Percentiles rank a stretch among this genome's conserved stretches.
phyloP scores from a whole-genome alignment of 495 filamentous ascomycete species.

The Tuber magnatum region DNA sequence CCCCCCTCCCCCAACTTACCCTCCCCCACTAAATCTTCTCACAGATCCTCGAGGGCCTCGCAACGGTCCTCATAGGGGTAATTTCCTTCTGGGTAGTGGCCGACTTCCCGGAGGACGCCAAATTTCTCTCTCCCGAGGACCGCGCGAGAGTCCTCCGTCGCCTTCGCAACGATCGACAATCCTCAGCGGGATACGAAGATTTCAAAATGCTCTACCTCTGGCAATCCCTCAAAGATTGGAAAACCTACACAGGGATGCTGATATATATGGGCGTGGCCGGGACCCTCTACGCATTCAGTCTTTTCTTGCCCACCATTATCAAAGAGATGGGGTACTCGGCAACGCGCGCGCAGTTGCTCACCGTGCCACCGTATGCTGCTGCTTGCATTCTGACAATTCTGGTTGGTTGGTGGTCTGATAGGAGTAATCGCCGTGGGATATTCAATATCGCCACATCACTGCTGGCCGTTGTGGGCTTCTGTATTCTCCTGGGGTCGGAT shows the following conservation, averaged over 20 bases:
- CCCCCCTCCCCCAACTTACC: constrained; percentile 32
- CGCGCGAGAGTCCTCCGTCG: constrained; percentile 65
- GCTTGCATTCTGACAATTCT: constrained; percentile 69
- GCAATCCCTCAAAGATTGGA: constrained; percentile 73
- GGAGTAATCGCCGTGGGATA: constrained; percentile 66
- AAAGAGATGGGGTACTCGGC: constrained; percentile 61
- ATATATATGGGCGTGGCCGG: constrained; percentile 70
- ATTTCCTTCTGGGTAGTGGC: constrained; percentile 77
- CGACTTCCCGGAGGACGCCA: constrained; percentile 80
- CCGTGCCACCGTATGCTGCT: constrained; percentile 80
- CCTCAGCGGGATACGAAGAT: constrained; percentile 68
- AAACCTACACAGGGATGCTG: constrained; percentile 68
- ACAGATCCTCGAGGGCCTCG: constrained; percentile 63
- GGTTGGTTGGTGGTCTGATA: constrained; percentile 72
- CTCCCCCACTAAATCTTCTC: background rate
- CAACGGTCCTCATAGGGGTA: constrained; percentile 66
- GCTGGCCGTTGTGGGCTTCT: constrained; percentile 69
- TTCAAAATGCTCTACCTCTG: constrained; percentile 72
- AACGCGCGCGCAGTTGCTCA: constrained; percentile 69
- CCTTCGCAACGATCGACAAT: constrained; percentile 68
- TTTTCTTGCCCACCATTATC: constrained; percentile 87
- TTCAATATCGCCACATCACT: constrained; percentile 70
- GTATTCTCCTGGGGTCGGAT: constrained; percentile 61
- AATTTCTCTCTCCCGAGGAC: constrained; percentile 66
- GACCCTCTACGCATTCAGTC: constrained; percentile 79